Base-by-base conservation (phyloP, 2,329 filamentous ascomycete species). In the Epichloe sp. region DNA sequence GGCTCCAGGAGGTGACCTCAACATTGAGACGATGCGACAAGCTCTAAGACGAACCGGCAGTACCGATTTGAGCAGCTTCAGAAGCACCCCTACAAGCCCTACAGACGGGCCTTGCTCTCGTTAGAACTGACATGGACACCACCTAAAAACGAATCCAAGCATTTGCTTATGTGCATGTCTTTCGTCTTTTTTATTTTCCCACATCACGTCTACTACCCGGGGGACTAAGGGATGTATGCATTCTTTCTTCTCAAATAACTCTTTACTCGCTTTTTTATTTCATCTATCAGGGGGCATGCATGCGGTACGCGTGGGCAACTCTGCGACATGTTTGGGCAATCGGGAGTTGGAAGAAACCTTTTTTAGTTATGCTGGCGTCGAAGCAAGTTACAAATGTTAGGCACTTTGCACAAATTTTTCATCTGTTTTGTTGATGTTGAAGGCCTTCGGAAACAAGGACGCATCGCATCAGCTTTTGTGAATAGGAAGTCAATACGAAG, bases 1-100 rank as follows among this genome's bases (percentile, higher is more conserved):
- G 41, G 54, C 60, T 36, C 66, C 74, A 47, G 71, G 73, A 54
- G 71, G 73, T 54, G 90, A 95, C 55, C 71, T 96, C 53, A 88
- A 86, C 53, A 86, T 96, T 57, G 89, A 96, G 73, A 96, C 90
- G 4, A 95, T 96, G 90, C 78, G 84, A 49, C 89, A 96, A 68
- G 90, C 88, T 15, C 72, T 96, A 62, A 77, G 86, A 62, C 84
- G 87, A 65, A 95, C 89, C 14, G 87, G 83, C 44, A 95, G 88
- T 67, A 80, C 85, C 17, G 91, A 96, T 63, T 70, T 96, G 52
- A 73, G 74, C 57, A 71, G 68, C 46, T 63, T 73, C 46, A 70
- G 76, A 54, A 83, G 80, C 65, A 68, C 72, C 48, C 78, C 80
- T 3, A 68, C 74, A 36, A 83, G 80, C 59, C 80, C 80, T 1